These are phyloP conservation scores for Nelumbo lutea DNA, from an alignment of 164 flowering plant species.

Conservation along the genomic window DNA sequence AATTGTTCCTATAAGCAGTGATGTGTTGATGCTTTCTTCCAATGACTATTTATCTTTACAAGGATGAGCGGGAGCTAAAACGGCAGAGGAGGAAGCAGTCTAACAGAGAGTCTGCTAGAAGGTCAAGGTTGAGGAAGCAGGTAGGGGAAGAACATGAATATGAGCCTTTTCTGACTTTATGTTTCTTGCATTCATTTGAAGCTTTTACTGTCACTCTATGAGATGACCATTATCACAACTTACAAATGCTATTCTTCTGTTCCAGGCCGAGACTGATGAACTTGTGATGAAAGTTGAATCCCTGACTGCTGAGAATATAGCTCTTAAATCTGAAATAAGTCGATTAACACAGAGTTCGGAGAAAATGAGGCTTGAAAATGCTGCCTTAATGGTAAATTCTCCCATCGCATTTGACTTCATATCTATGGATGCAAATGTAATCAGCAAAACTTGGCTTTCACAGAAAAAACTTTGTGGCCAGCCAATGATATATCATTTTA, in stretches of 20 bases:
- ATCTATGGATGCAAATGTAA: background rate
- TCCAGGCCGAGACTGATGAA: conserved; percentile 19
- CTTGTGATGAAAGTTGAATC: conserved; percentile 15
- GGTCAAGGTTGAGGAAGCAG: conserved; percentile 26
- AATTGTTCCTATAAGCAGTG: background rate
- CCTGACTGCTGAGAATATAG: conserved; percentile 18
- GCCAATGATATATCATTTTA: no score
- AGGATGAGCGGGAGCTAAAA: conserved; percentile 20
- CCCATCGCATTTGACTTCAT: background rate
- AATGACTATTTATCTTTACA: background rate
- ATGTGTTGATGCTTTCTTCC: background rate
- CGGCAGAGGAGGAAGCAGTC: conserved; percentile 24
- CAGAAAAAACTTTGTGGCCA: background rate
- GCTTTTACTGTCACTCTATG: background rate
- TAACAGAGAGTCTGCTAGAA: conserved; percentile 24
- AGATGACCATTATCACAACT: background rate
- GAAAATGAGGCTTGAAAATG: conserved; percentile 21
- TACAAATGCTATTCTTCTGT: background rate
- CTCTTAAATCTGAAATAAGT: conserved; percentile 19
- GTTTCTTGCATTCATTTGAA: background rate
- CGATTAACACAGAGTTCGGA: conserved; percentile 17
- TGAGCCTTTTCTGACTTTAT: background rate
- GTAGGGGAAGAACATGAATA: background rate
- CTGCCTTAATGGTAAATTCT: conserved; percentile 16
- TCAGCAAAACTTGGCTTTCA: background rate